Conservation (phyloP, 768 basidiomycete species). For the Phaffia australis region DNA sequence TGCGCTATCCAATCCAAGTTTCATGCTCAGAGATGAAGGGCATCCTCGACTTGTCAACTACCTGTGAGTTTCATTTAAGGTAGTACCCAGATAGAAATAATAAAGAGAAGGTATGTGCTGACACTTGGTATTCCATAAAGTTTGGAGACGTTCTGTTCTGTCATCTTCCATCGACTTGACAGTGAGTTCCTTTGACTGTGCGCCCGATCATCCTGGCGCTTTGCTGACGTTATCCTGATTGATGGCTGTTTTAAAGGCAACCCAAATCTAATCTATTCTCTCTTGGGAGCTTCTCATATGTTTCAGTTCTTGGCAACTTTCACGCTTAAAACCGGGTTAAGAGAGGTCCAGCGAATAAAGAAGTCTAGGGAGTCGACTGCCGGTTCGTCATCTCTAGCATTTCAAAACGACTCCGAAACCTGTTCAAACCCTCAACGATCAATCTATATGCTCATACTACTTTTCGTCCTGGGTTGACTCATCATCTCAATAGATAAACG, state of each 20-base stretch:
- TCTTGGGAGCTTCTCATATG: conserved; percentile 67
- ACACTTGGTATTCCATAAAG: conserved; percentile 27
- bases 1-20: conserved; percentile 79
- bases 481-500: background rate
- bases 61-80: conserved; percentile 48
- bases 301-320: conserved; percentile 90
- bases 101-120: background rate
- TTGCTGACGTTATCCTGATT: background rate
- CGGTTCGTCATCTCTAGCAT: conserved; percentile 20
- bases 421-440: conserved; percentile 27
- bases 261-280: conserved; percentile 74
- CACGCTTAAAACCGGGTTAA: conserved; percentile 70
- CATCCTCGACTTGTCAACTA: conserved; percentile 88
- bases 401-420: too few species aligned
- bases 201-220: background rate
- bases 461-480: background rate
- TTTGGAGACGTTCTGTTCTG: conserved; percentile 79
- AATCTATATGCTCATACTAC: background rate
- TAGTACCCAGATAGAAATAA: background rate
- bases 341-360: conserved; percentile 68
- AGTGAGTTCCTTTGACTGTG: conserved; percentile 27
- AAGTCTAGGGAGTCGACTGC: conserved; percentile 46
- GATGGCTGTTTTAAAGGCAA: conserved; percentile 47
- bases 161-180: conserved; percentile 62
- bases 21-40: conserved; percentile 85